Evolutionary conservation across 1,139 yeast genomes (phyloP).

Genomic region (Lodderomyces oxycetoniae): DNA sequence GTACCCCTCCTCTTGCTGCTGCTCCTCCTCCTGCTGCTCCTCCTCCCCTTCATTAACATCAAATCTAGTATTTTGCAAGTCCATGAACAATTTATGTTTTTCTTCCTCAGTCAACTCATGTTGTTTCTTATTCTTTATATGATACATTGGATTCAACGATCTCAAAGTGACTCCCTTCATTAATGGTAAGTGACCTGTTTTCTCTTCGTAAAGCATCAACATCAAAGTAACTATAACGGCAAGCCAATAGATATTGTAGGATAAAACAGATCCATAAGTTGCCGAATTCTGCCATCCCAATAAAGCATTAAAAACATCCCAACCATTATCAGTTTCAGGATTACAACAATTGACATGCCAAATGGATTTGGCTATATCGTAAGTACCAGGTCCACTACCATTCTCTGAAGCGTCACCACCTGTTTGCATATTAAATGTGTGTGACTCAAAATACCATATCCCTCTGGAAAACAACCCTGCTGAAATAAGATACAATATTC

Average conservation of each 20-base stretch:
- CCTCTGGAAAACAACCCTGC: conserved; percentile 86
- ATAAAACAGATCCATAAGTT: conserved; percentile 74
- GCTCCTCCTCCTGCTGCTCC: too few relatives aligned
- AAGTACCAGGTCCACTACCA: conserved; percentile 87
- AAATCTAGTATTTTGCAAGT: conserved; percentile 26
- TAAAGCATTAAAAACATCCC: conserved; percentile 84
- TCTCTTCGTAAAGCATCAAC: conserved; percentile 66
- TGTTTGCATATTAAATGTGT: conserved; percentile 52
- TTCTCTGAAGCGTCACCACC: conserved; percentile 84
- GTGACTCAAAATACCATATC: conserved; percentile 73
- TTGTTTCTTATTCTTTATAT: conserved; percentile 64
- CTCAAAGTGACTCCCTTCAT: conserved; percentile 47
- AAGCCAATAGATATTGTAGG: conserved; percentile 79
- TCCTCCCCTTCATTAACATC: conserved; percentile 14
- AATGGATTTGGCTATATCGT: conserved; percentile 63
- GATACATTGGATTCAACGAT: conserved; percentile 66
- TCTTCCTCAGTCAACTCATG: conserved; percentile 50
- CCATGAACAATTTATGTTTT: conserved; percentile 48
- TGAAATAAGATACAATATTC: conserved; percentile 71
- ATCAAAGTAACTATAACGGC: conserved; percentile 46
- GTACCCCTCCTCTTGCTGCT: conserved; percentile 12
- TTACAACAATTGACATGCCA: conserved; percentile 93
- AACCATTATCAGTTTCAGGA: conserved; percentile 77
- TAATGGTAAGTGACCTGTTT: conserved; percentile 35
- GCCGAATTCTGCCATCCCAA: conserved; percentile 92